Evolutionary conservation across 192 early-diverging fungal species (phyloP).

Genomic region (Mortierella antarctica): DNA sequence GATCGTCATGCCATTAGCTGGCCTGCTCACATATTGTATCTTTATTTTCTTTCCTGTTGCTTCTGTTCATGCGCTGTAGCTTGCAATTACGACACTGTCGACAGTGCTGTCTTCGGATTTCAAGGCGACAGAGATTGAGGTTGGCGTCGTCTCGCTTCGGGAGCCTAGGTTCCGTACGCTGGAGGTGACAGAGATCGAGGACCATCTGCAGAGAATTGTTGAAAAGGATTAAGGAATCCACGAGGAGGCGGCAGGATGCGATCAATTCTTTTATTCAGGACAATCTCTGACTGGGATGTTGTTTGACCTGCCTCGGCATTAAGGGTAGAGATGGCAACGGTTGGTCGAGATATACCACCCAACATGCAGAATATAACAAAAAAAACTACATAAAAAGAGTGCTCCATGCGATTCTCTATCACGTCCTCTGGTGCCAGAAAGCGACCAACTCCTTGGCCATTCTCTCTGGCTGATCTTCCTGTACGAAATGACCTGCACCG

Average conservation of each 20-base stretch:
- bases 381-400: background rate
- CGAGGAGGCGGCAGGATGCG: background rate
- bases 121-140: conserved; percentile 96
- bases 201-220: conserved; percentile 85
- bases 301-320: too few relatives aligned
- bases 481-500: conserved; percentile 10
- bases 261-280: background rate
- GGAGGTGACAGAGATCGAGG: conserved; percentile 86
- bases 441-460: background rate
- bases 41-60: background rate
- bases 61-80: conserved; percentile 51
- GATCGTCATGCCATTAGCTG: background rate
- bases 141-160: conserved; percentile 87
- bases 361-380: background rate
- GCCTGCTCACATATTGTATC: background rate
- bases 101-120: conserved; percentile 93
- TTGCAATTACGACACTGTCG: conserved; percentile 95
- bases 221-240: conserved; percentile 77
- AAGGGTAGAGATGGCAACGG: background rate
- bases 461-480: conserved; percentile 30
- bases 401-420: background rate
- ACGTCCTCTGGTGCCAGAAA: conserved; percentile 14
- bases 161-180: conserved; percentile 83
- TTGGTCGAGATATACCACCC: background rate
- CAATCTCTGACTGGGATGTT: background rate